These are phyloP conservation scores for Lolium perenne DNA, from an alignment of 176 grass and related monocot genomes.

Conservation along the genomic window DNA sequence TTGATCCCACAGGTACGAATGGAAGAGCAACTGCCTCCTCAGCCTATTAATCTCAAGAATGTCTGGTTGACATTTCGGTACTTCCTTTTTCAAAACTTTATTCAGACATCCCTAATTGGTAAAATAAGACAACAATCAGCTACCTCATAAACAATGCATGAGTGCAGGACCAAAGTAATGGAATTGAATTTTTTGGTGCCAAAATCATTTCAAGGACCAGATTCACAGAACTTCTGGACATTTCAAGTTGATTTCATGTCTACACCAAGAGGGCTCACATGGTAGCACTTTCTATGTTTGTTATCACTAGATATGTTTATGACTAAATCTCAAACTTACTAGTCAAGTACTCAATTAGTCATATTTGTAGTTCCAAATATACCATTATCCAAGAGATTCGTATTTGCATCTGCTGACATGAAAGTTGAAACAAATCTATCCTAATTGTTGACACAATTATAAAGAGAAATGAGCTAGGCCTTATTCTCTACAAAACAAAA, in stretches of 20 bases:
- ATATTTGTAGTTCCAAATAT: conserved; percentile 18
- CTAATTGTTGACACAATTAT: background rate
- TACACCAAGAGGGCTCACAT: background rate
- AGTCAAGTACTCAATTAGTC: conserved; percentile 11
- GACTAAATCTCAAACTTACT: conserved; percentile 13
- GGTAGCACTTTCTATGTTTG: background rate
- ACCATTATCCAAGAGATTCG: background rate
- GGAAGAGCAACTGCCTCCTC: conserved; percentile 85
- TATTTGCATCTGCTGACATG: background rate
- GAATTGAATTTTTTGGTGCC: background rate
- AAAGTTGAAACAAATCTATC: conserved; percentile 10
- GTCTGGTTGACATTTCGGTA: conserved; percentile 66
- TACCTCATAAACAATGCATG: conserved; percentile 17
- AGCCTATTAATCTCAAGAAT: conserved; percentile 96
- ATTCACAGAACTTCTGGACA: conserved; percentile 4
- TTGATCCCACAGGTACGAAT: conserved; percentile 91
- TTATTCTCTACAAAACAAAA: conserved; percentile 18
- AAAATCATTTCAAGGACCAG: conserved; percentile 5
- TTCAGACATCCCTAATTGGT: conserved; percentile 67
- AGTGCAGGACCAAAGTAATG: conserved; percentile 13
- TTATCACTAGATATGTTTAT: conserved; percentile 10
- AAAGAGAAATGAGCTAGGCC: background rate
- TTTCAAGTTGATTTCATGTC: conserved; percentile 20
- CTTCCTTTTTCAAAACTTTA: conserved; percentile 82
- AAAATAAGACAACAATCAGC: conserved; percentile 39